These are phyloP conservation scores for Candida bentonensis DNA, from an alignment of 805 yeast species.

Conservation along the genomic window DNA sequence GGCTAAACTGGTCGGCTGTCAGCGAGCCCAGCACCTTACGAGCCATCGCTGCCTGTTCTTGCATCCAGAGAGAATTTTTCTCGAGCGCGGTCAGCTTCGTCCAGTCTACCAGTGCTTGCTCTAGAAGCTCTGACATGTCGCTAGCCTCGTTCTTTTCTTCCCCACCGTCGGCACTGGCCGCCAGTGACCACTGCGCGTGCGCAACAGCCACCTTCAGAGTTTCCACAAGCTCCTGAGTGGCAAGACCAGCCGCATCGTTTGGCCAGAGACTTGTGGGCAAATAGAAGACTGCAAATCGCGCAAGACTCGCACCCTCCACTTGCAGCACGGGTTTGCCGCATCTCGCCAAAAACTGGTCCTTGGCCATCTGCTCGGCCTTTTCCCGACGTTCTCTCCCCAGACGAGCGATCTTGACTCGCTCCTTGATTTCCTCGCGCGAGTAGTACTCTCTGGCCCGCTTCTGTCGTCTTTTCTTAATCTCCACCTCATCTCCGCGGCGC, in stretches of 20 bases:
- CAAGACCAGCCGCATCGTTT: not conserved
- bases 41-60: not conserved
- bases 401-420: slow-evolving; percentile 32
- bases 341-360: not conserved
- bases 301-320: not conserved
- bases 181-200: too few species aligned
- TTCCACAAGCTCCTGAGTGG: too few species aligned
- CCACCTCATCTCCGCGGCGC: slow-evolving; percentile 35
- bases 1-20: not conserved
- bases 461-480: slow-evolving; percentile 27
- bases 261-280: not conserved
- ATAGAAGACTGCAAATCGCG: not conserved
- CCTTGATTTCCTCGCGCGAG: slow-evolving; percentile 33
- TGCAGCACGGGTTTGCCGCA: not conserved
- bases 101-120: not conserved
- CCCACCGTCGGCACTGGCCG: too few species aligned
- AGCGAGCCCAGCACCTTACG: not conserved
- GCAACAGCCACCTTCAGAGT: too few species aligned
- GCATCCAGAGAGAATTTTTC: not conserved
- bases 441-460: slow-evolving; percentile 31
- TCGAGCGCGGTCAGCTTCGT: not conserved
- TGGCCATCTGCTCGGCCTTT: slow-evolving; percentile 26
- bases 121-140: not conserved
- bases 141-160: too few species aligned
- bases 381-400: slow-evolving; percentile 28